Evolutionary conservation across 192 early-diverging fungal species (phyloP).

Genomic region (Cladochytrium replicatum): DNA sequence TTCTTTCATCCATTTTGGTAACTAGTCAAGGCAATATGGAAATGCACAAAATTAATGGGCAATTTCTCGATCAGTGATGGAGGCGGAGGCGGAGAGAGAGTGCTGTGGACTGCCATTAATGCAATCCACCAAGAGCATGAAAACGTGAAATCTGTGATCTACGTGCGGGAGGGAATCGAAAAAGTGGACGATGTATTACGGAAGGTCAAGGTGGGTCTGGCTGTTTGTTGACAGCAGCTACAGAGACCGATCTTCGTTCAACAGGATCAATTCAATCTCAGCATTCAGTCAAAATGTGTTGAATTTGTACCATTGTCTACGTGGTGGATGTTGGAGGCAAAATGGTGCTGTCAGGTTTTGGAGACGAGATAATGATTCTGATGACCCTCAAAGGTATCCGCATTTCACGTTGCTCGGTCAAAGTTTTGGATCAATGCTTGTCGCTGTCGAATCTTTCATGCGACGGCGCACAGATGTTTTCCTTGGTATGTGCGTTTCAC

Average conservation of each 20-base stretch:
- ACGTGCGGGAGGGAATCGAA: slow-evolving; percentile 59
- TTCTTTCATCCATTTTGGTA: slow-evolving; percentile 95
- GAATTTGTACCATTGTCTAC: slow-evolving; percentile 52
- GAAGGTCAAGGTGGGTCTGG: slow-evolving; percentile 44
- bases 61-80: slow-evolving; percentile 44
- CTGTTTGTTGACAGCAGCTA: slow-evolving; percentile 3
- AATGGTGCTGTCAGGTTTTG: slow-evolving; percentile 31
- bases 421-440: slow-evolving; percentile 67
- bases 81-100: slow-evolving; percentile 93
- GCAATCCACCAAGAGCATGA: slow-evolving; percentile 66
- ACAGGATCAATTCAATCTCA: slow-evolving; percentile 58
- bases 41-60: not conserved
- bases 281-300: slow-evolving; percentile 41
- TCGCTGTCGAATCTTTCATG: slow-evolving; percentile 66
- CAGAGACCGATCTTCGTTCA: slow-evolving; percentile 12
- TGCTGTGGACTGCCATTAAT: slow-evolving; percentile 83
- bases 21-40: not conserved
- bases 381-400: slow-evolving; percentile 43
- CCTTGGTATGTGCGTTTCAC: slow-evolving; percentile 42
- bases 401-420: slow-evolving; percentile 78
- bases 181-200: slow-evolving; percentile 46
- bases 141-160: slow-evolving; percentile 61
- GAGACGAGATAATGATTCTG: not conserved
- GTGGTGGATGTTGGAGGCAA: slow-evolving; percentile 60
- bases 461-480: slow-evolving; percentile 67